These are phyloP conservation scores for Neonectria ditissima DNA, from an alignment of 2,329 filamentous ascomycete genomes.

Conservation along the genomic window DNA sequence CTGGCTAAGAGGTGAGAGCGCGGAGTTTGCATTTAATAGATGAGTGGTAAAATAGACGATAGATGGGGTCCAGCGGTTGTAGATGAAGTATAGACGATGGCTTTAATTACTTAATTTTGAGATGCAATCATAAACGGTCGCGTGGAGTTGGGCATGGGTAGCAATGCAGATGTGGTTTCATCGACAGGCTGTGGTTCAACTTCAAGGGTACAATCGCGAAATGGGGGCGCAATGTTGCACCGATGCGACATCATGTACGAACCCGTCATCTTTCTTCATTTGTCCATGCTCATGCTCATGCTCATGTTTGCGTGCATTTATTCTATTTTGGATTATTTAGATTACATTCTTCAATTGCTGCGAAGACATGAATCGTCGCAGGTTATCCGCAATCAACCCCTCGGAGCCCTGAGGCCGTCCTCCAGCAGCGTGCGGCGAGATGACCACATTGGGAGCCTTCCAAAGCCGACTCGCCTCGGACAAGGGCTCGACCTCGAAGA, in stretches of 20 bases:
- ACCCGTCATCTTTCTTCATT: conserved; percentile 4
- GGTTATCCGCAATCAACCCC: conserved; percentile 69
- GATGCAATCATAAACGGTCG: not conserved
- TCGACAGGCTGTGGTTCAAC: no score
- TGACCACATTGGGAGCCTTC: conserved; percentile 63
- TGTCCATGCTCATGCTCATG: not conserved
- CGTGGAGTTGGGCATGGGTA: not conserved
- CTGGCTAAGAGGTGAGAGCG: not conserved
- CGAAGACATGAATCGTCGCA: conserved; percentile 69
- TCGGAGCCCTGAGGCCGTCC: conserved; percentile 71
- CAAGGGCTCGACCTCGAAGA: conserved; percentile 61
- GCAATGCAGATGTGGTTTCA: not conserved
- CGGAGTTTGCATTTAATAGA: not conserved
- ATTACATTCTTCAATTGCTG: conserved; percentile 69
- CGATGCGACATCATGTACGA: not conserved
- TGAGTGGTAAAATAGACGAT: not conserved
- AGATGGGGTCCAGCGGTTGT: not conserved
- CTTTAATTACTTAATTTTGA: not conserved
- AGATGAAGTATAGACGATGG: not conserved
- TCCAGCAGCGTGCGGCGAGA: conserved; percentile 70
- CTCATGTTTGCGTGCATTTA: not conserved
- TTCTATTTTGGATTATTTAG: conserved; percentile 38
- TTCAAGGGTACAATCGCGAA: not conserved
- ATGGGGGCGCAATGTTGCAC: not conserved
- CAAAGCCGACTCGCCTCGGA: conserved; percentile 59